Percentiles rank a stretch among this genome's conserved stretches.
Evolutionary conservation across 805 yeast genomes (phyloP).

Genomic region (Candida yuanshanica): DNA sequence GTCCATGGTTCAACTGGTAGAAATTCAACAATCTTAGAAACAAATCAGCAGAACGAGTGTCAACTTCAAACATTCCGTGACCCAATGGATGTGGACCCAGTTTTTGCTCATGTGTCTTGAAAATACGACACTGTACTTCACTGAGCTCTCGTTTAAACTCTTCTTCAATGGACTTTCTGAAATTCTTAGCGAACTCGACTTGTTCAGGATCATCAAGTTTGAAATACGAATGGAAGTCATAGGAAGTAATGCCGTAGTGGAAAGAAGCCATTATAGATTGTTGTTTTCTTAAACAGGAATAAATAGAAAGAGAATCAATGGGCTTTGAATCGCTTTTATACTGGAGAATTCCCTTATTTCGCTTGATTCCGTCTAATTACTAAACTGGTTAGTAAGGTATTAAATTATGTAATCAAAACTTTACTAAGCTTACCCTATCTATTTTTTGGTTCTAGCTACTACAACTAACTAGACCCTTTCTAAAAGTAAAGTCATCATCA

Average conservation of each 20-base stretch:
- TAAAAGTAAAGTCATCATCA: neutral
- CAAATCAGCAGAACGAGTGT: conserved; percentile 40
- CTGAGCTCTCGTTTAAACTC: conserved; percentile 37
- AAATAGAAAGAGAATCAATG: neutral
- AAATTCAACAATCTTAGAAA: conserved; percentile 42
- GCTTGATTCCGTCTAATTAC: no score
- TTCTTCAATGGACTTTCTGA: conserved; percentile 34
- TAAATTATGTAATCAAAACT: no score
- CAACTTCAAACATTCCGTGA: conserved; percentile 52
- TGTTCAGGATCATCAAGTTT: conserved; percentile 25
- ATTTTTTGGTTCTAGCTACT: no score
- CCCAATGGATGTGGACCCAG: conserved; percentile 52
- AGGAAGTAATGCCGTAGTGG: conserved; percentile 30
- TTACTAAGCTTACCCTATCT: no score
- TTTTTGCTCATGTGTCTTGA: conserved; percentile 41
- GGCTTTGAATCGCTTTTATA: no score
- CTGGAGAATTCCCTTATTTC: no score
- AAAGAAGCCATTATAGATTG: conserved; percentile 5
- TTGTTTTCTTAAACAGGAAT: neutral
- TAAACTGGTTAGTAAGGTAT: no score
- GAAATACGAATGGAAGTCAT: conserved; percentile 54
- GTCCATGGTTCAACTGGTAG: conserved; percentile 48
- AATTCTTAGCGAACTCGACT: conserved; percentile 28
- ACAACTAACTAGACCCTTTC: no score
- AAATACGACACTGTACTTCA: conserved; percentile 36